Base-by-base conservation (phyloP, 2,329 filamentous ascomycete species). In the Coniella lustricola region DNA sequence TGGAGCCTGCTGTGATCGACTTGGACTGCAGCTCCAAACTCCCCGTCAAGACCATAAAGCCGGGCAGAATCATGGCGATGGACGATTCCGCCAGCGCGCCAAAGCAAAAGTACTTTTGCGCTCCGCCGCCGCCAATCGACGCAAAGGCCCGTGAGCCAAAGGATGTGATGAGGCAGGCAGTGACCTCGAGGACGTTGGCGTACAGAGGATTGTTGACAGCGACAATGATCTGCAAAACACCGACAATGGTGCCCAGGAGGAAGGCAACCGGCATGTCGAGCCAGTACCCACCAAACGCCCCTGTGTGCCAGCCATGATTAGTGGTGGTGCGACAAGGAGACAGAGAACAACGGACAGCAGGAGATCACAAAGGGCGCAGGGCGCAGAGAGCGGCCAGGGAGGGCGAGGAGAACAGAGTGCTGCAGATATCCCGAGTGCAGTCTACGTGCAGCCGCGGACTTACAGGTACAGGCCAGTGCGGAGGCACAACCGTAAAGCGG, bases 11-110 rank as follows among this genome's bases (percentile, higher is more conserved):
- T 3, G 46, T 51, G 40, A 51, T 37, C 3, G 41, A 47, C 14
- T 38, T 47, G 13, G 49, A 48, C 31, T 51, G 44, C 10, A 51
- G 31, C 22, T 51, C 49, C 9, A 51, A 40, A 25, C 44, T 51
- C 4, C 44, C 44, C 4, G 38, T 44, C 12, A 51, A 16, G 4
- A 51, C 22, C 29, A 48, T 44, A n/a, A 48, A 51, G 3, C 49
- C 49, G 1, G 49, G 49, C 7, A 51, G 29, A 13, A 51, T 51
- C n/a, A 33, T 40, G 12, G 40, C 20, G 12, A 51, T 51, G 29
- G 44, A 47, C 3, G 49, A 43, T 17, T 51, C 35, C 3, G 49
- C 49, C 21, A 51, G 14, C 7, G 49, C 20, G 2, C 39, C 46
- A 18, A 51, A 51, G 31, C 49, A 51, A 31, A 51, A 51, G 40